Conservation (phyloP, 1,284 basidiomycete species). For the Schizophyllum commune region DNA sequence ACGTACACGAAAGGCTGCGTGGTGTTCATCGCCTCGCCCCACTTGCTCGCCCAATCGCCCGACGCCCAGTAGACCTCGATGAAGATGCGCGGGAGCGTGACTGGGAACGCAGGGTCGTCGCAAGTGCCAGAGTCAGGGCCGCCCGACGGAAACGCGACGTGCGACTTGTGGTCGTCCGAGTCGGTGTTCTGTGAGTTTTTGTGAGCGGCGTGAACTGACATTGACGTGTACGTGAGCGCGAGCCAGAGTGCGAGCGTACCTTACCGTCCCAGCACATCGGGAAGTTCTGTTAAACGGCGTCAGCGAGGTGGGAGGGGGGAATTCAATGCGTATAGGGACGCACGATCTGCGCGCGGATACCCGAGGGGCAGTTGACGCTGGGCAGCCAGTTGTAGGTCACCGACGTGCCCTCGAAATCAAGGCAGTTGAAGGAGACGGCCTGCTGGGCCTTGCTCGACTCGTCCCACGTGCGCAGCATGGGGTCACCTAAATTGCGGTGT, state of each 20-base stretch:
- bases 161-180: slow-evolving; percentile 34
- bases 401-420: slow-evolving; percentile 26
- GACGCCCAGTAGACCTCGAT: slow-evolving; percentile 21
- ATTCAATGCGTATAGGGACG: not conserved
- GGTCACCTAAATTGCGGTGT: slow-evolving; percentile 18
- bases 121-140: slow-evolving; percentile 39
- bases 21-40: not conserved
- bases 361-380: slow-evolving; percentile 25
- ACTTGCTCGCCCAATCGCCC: not conserved
- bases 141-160: slow-evolving; percentile 34
- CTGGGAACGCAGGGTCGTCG: slow-evolving; percentile 32
- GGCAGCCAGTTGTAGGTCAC: slow-evolving; percentile 17
- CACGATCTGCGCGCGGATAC: slow-evolving; percentile 35
- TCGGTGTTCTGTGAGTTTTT: slow-evolving; percentile 19
- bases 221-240: not conserved
- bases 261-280: slow-evolving; percentile 36
- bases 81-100: slow-evolving; percentile 36
- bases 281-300: slow-evolving; percentile 21
- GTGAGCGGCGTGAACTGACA: not conserved
- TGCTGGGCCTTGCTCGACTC: slow-evolving; percentile 27
- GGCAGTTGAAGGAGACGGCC: slow-evolving; percentile 34
- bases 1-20: not conserved
- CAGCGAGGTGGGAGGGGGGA: not conserved
- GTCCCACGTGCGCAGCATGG: slow-evolving; percentile 26
- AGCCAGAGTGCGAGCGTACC: slow-evolving; percentile 28